phyloP scores from a whole-genome alignment of 202 grass and related monocot species.

The Cymbopogon flexuosus region DNA sequence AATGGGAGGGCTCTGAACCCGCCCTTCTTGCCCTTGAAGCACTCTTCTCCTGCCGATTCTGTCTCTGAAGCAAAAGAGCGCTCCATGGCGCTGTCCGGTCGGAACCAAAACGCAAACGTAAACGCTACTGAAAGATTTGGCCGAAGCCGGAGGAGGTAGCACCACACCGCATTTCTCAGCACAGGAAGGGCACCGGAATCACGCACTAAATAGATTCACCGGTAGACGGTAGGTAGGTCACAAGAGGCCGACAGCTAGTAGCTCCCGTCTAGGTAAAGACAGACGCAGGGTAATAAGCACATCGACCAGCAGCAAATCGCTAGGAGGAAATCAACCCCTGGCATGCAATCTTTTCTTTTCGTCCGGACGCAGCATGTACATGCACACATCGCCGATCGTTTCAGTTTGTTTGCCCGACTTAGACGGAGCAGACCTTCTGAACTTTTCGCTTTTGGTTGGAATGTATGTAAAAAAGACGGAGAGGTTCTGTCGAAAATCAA shows the following conservation, averaged over 20 bases:
- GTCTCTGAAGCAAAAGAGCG: background rate
- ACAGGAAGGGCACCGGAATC: background rate
- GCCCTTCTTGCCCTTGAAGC: conserved; percentile 26
- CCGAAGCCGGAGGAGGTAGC: background rate
- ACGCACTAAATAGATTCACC: conserved; percentile 16
- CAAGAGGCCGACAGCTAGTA: conserved; percentile 32
- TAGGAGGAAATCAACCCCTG: background rate
- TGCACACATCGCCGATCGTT: background rate
- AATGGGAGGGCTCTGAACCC: conserved; percentile 36
- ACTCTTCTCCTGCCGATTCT: background rate
- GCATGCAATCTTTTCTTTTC: background rate
- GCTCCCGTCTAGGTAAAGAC: conserved; percentile 32
- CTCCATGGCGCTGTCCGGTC: conserved; percentile 1
- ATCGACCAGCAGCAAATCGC: background rate
- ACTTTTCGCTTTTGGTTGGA: background rate
- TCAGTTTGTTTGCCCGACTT: conserved; percentile 3
- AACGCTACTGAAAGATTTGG: background rate
- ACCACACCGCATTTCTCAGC: background rate
- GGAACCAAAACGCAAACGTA: background rate
- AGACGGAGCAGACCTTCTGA: background rate
- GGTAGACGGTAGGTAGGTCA: conserved; percentile 42
- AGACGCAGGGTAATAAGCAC: background rate
- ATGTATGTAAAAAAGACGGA: background rate
- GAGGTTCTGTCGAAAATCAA: background rate
- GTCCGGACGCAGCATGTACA: background rate